Conservation (phyloP, 352 stramenopile species). For the Pythium vanterpoolii region DNA sequence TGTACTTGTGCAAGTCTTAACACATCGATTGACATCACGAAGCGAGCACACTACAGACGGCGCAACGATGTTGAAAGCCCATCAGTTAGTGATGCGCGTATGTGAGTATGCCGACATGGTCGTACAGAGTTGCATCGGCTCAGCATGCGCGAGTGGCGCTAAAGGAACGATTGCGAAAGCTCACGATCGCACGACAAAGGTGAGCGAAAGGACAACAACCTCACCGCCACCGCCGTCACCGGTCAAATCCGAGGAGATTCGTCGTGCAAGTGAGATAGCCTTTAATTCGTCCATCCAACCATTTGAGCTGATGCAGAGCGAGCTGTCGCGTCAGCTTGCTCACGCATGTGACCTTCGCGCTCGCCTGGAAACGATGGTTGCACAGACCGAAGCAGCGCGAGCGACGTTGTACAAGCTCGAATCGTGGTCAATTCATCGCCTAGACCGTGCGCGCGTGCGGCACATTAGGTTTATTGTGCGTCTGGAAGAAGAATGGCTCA, state of each 20-base stretch:
- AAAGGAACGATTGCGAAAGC: background rate
- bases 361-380: background rate
- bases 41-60: background rate
- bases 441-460: slow-evolving; percentile 12
- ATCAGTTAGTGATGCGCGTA: background rate
- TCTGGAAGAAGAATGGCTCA: slow-evolving; percentile 17
- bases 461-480: slow-evolving; percentile 9
- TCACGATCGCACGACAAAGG: background rate
- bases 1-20: background rate
- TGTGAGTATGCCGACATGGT: slow-evolving; percentile 10
- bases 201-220: background rate
- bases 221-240: background rate
- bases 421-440: slow-evolving; percentile 2
- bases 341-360: background rate
- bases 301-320: slow-evolving; percentile 8
- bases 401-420: slow-evolving; percentile 10
- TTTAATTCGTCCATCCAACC: slow-evolving; percentile 3
- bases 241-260: slow-evolving; percentile 4
- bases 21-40: background rate
- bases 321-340: slow-evolving; percentile 5
- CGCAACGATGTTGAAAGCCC: background rate
- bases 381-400: background rate
- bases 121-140: slow-evolving; percentile 5
- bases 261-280: background rate
- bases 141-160: background rate